Evolutionary conservation across 345 rosid species (phyloP).

Genomic region (Lenwebbia sp.): DNA sequence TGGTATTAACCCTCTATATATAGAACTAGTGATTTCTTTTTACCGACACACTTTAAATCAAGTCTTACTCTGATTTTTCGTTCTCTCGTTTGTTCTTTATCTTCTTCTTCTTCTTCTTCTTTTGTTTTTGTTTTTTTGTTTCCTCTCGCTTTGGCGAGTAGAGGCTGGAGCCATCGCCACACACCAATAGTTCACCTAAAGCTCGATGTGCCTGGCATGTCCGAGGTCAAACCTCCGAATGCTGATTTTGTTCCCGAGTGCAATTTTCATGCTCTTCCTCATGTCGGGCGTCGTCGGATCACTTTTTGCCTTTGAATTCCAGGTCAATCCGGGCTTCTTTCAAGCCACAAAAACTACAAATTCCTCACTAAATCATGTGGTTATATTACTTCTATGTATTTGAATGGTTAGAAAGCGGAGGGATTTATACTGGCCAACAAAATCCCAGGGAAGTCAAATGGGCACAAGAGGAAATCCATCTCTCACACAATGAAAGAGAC

Average conservation of each 20-base stretch:
- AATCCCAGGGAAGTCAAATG: neutral
- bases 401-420: neutral
- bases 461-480: neutral
- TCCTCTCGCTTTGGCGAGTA: neutral
- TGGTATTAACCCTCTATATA: no score
- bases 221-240: neutral
- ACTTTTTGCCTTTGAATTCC: neutral
- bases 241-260: neutral
- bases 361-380: neutral
- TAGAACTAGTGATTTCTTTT: no score
- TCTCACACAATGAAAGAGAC: neutral
- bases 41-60: neutral
- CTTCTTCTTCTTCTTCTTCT: no score
- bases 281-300: rapidly evolving
- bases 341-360: neutral
- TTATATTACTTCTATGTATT: neutral
- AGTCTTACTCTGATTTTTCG: neutral
- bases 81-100: neutral
- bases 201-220: neutral
- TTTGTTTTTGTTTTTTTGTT: neutral
- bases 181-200: neutral
- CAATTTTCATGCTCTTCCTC: neutral
- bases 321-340: neutral
- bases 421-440: neutral
- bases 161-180: neutral